These are phyloP conservation scores for Fomes fomentarius DNA, from an alignment of 1,284 basidiomycete species.

Conservation along the genomic window DNA sequence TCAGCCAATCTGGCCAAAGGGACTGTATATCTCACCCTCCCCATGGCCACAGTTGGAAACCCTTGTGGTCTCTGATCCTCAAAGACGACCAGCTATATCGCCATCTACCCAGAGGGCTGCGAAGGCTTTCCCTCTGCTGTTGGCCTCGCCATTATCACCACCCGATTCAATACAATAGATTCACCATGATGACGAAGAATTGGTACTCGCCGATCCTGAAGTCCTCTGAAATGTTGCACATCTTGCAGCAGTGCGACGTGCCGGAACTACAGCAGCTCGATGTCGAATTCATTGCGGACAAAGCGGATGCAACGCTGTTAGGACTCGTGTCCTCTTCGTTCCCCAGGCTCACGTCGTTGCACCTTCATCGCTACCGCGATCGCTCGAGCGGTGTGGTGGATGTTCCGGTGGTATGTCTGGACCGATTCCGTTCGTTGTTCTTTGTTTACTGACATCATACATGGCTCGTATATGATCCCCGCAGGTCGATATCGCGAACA, in stretches of 20 bases:
- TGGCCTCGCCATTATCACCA: slow-evolving; percentile 1
- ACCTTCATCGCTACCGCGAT: not conserved
- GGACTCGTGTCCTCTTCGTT: not conserved
- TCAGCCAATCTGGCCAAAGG: not conserved
- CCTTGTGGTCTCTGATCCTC: not conserved
- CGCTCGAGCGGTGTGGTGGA: not conserved
- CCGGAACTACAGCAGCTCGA: not conserved
- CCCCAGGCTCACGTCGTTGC: not conserved
- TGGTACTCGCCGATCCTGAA: not conserved
- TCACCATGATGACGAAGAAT: not conserved
- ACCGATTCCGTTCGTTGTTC: no score
- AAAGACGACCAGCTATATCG: slow-evolving; percentile 3
- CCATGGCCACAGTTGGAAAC: not conserved
- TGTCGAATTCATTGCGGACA: not conserved
- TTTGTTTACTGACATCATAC: no score
- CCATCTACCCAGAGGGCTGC: not conserved
- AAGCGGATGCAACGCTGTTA: not conserved
- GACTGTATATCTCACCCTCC: not conserved
- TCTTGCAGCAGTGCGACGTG: no score
- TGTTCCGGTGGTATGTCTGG: not conserved
- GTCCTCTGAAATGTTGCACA: not conserved
- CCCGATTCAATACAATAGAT: not conserved
- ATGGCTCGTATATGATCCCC: no score
- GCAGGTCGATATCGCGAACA: no score
- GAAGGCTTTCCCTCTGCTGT: not conserved